A percentile compares a stretch with the other conserved stretches of the same genome.
phyloP scores from a whole-genome alignment of 441 rosid genomes.

The Aleurites moluccanus region DNA sequence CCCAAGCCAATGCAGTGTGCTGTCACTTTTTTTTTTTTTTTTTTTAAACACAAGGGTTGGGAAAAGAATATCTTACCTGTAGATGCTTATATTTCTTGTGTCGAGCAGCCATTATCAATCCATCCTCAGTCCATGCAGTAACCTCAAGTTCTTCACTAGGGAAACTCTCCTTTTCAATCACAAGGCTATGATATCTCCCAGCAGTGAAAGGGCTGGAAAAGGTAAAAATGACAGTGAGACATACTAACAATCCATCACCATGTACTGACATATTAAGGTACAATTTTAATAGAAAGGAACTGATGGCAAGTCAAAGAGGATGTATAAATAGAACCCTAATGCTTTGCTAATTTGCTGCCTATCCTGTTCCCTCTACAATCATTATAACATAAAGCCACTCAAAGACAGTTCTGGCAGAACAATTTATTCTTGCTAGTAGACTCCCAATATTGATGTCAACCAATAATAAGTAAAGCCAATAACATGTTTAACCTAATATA shows the following conservation, averaged over 20 bases:
- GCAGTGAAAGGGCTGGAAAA: slow-evolving; percentile 78
- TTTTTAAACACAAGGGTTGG: neutral
- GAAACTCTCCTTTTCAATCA: slow-evolving; percentile 76
- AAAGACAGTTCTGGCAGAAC: slow-evolving; percentile 2
- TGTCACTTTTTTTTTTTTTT: slow-evolving; percentile 4
- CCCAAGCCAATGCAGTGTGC: neutral
- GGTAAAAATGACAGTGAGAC: slow-evolving; percentile 3
- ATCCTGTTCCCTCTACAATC: neutral
- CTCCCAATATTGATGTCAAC: neutral
- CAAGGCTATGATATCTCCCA: slow-evolving; percentile 92
- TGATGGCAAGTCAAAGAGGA: neutral
- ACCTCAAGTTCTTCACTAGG: slow-evolving; percentile 73
- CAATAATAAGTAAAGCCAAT: neutral
- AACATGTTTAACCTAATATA: neutral
- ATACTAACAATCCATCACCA: neutral
- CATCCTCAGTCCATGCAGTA: slow-evolving; percentile 96
- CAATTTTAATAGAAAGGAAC: neutral
- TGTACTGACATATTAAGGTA: neutral
- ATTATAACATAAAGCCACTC: neutral
- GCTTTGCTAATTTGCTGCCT: neutral
- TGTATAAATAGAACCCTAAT: neutral
- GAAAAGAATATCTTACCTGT: slow-evolving; percentile 47
- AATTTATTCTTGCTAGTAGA: neutral
- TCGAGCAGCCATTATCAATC: slow-evolving; percentile 94
- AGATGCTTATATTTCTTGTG: slow-evolving; percentile 75